Evolutionary conservation across 768 basidiomycete genomes (phyloP), one percentile per base, ranked within the genome.

Genomic region (Lyophyllum shimeji): DNA sequence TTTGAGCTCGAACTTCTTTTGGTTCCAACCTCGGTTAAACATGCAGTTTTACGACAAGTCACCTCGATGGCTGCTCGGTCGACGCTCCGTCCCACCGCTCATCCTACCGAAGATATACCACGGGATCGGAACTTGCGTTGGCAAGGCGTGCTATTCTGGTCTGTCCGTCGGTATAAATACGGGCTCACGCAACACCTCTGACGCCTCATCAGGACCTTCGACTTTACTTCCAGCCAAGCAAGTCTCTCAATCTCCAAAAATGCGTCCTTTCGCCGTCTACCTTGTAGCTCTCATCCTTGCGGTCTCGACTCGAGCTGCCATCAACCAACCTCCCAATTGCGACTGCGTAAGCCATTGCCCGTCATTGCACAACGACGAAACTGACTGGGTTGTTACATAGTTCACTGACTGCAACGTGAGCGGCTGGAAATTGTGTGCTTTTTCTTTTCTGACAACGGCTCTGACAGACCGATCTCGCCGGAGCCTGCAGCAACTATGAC

Each of bases 401-500:
- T 20, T 50, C 17, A 21, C 17, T 7, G 48, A 50, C 20, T 50
- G 48, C 15, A 18, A 50, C 33, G 48, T 50, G 33, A 33, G 48
- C 27, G 7, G n/a, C n/a, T n/a, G n/a, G n/a, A n/a, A n/a, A n/a
- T 23, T 20, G 21, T 34, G 34, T 50, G 33, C 11, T 18, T 9
- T 29, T 3, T n/a, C 7, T 6, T 39, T 7, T 23, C 20, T 34
- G 7, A 34, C 18, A 15, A 37, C 39, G n/a, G 15, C 2, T 15
- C 25, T 11, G n/a, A 50, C 37, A 52, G 51, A 52, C 51, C 40
- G 40, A 52, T 44, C 20, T 52, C 23, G 40, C 24, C 17, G 51
- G 51, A 4, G 51, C 51, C 31, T 52, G 51, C 25, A 52, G 51
- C 29, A 52, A 52, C 40, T 52, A 52, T 20, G 51, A 52, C 25